These are phyloP conservation scores for Chalciporus piperatus DNA, from an alignment of 768 basidiomycete genomes.

Conservation along the genomic window DNA sequence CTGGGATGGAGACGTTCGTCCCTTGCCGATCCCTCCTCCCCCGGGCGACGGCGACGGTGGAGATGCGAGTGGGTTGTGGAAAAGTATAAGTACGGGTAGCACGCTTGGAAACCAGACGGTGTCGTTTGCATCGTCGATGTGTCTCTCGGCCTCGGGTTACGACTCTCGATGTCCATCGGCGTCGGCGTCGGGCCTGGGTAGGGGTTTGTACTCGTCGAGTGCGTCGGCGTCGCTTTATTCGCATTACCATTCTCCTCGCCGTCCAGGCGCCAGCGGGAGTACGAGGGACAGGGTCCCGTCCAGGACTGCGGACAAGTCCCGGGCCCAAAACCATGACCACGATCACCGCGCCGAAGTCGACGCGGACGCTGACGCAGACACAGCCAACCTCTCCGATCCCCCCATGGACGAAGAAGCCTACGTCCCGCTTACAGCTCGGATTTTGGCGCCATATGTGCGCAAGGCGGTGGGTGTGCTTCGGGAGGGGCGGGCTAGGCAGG, in stretches of 20 bases:
- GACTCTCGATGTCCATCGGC: too few relatives aligned
- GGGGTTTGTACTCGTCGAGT: constrained; percentile 17
- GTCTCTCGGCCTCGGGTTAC: constrained; percentile 4
- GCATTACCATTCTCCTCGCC: constrained; percentile 23
- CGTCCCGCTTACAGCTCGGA: constrained; percentile 52
- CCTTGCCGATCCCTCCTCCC: constrained; percentile 25
- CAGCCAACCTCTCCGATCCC: constrained; percentile 59
- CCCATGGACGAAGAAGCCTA: constrained; percentile 57
- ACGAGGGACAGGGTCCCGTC: neutral
- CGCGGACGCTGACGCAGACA: constrained; percentile 37
- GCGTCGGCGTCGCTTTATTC: constrained; percentile 24
- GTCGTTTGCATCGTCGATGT: constrained; percentile 4
- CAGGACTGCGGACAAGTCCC: too few relatives aligned
- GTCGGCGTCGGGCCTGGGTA: too few relatives aligned
- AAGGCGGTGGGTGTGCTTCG: constrained; percentile 41
- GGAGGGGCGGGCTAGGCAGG: neutral
- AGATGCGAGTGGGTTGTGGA: constrained; percentile 49
- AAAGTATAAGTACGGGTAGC: constrained; percentile 21
- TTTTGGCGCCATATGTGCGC: constrained; percentile 48
- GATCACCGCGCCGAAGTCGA: constrained; percentile 25
- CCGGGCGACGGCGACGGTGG: constrained; percentile 3
- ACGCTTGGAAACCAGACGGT: constrained; percentile 26
- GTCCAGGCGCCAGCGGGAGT: neutral
- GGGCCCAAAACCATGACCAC: neutral
- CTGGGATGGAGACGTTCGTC: constrained; percentile 62